phyloP scores from a whole-genome alignment of 768 basidiomycete genomes.

The Mycena floridula region DNA sequence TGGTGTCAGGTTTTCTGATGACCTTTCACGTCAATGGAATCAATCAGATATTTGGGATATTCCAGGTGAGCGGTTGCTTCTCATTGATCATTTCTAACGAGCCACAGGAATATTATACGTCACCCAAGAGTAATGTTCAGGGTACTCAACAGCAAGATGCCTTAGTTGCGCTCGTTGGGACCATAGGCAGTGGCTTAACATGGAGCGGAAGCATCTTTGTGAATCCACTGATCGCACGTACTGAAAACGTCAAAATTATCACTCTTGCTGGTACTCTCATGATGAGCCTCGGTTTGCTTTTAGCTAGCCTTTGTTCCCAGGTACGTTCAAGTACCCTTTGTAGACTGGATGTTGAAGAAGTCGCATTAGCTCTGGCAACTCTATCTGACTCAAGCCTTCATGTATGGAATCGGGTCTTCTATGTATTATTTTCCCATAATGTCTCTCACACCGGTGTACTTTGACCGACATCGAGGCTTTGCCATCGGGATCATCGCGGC shows the following conservation, averaged over 20 bases:
- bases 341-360: neutral
- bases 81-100: neutral
- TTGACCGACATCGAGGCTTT: too few species aligned
- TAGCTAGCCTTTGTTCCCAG: constrained; percentile 31
- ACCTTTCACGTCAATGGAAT: constrained; percentile 39
- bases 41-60: constrained; percentile 35
- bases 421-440: constrained; percentile 39
- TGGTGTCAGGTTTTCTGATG: constrained; percentile 37
- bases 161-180: constrained; percentile 36
- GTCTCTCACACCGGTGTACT: constrained; percentile 32
- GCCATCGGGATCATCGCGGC: too few species aligned
- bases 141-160: constrained; percentile 32
- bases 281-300: constrained; percentile 35
- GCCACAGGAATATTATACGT: constrained; percentile 43
- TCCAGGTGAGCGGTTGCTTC: constrained; percentile 25
- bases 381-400: constrained; percentile 33
- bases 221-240: constrained; percentile 29
- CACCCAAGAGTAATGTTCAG: constrained; percentile 25
- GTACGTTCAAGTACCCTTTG: too few species aligned
- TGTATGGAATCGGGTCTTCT: constrained; percentile 37
- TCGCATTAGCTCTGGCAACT: constrained; percentile 39
- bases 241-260: constrained; percentile 26
- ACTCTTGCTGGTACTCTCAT: constrained; percentile 28
- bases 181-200: too few species aligned
- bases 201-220: constrained; percentile 42